These are phyloP conservation scores for Dactylellina sp. DNA, from an alignment of 2,329 filamentous ascomycete species.

Conservation along the genomic window DNA sequence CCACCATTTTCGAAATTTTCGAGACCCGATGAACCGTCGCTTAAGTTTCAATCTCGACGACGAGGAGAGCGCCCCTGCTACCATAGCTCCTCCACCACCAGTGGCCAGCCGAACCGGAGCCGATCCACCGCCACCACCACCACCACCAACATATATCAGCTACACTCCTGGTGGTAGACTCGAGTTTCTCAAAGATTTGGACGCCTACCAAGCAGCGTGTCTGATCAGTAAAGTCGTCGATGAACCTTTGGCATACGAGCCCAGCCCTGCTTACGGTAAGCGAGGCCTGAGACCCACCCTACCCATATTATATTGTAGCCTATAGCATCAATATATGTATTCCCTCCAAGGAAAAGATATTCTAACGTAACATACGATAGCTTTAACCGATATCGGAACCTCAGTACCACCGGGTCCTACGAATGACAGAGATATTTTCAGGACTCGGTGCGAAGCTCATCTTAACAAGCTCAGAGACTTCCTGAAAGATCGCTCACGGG, in stretches of 20 bases:
- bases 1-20: background rate
- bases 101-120: constrained; percentile 1
- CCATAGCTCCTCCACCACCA: background rate
- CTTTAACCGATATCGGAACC: constrained; percentile 13
- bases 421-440: constrained; percentile 23
- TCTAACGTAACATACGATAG: constrained; percentile 2
- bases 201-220: constrained; percentile 44
- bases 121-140: background rate
- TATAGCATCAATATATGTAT: too few relatives aligned
- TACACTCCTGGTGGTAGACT: constrained; percentile 25
- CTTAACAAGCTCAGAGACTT: constrained; percentile 29
- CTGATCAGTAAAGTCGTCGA: constrained; percentile 39
- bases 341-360: background rate
- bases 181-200: constrained; percentile 39
- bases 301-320: too few relatives aligned
- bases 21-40: constrained; percentile 29
- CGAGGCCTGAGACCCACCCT: too few relatives aligned
- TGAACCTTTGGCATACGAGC: constrained; percentile 2
- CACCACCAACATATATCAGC: constrained; percentile 21
- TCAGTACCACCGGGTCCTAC: background rate
- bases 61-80: constrained; percentile 24
- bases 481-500: background rate
- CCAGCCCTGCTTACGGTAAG: constrained; percentile 34
- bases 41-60: constrained; percentile 24
- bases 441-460: constrained; percentile 7